These are phyloP conservation scores for Trichoderma sp. DNA, from an alignment of 2,329 filamentous ascomycete genomes.

Conservation along the genomic window DNA sequence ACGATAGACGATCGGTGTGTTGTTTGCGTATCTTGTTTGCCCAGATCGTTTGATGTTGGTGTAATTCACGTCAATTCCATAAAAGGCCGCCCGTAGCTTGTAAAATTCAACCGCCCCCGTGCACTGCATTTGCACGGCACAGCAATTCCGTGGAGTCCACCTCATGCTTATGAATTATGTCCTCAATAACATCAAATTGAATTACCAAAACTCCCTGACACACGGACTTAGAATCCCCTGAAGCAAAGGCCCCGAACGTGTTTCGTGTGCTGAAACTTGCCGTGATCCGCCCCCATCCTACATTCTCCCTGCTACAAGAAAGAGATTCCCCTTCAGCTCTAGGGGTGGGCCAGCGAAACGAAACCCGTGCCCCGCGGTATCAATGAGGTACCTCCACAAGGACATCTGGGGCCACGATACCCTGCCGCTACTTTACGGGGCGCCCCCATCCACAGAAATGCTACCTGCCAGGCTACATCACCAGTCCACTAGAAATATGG, in stretches of 20 bases:
- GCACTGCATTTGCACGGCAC: not conserved
- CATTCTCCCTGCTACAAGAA: not conserved
- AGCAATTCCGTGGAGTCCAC: not conserved
- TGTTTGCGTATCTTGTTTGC: not conserved
- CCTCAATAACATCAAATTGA: not conserved
- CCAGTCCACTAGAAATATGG: slow-evolving; percentile 20
- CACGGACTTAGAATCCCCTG: not conserved
- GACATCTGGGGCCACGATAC: slow-evolving; percentile 2
- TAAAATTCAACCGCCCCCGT: not conserved
- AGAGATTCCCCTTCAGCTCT: slow-evolving; percentile 8
- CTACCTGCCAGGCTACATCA: slow-evolving; percentile 19
- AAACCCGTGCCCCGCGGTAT: slow-evolving; percentile 5
- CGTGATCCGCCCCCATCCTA: not conserved
- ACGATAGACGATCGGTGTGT: not conserved
- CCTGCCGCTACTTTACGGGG: slow-evolving; percentile 15
- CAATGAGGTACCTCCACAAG: slow-evolving; percentile 11
- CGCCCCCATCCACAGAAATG: slow-evolving; percentile 1
- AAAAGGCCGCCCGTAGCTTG: not conserved
- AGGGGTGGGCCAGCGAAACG: not conserved
- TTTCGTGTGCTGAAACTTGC: slow-evolving; percentile 18
- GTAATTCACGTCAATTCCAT: not conserved
- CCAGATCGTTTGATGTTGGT: not conserved
- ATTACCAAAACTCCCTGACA: not conserved
- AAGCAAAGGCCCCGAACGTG: not conserved
- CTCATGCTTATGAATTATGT: not conserved